phyloP scores from a whole-genome alignment of 2,329 filamentous ascomycete genomes.

The Rachicladosporium sp. region DNA sequence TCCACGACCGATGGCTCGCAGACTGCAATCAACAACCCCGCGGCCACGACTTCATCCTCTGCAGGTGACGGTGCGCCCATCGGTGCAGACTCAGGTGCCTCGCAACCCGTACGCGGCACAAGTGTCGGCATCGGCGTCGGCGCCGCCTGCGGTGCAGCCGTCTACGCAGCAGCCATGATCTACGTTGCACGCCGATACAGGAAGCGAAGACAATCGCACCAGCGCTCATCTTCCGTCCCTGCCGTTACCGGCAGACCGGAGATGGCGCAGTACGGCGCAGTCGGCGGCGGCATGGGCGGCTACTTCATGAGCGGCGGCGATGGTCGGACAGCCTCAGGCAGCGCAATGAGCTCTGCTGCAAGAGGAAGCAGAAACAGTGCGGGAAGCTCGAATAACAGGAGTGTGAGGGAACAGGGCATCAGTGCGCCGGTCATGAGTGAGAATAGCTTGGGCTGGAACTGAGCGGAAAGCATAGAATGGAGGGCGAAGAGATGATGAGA shows the following conservation, averaged over 20 bases:
- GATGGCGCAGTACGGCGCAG: conserved; percentile 27
- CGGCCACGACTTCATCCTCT: conserved; percentile 20
- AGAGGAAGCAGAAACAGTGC: conserved; percentile 31
- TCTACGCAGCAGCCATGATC: conserved; percentile 94
- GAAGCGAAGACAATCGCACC: conserved; percentile 56
- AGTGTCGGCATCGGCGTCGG: conserved; percentile 31
- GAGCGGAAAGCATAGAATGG: conserved; percentile 20
- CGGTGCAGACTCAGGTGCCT: conserved; percentile 37
- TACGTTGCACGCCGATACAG: conserved; percentile 83
- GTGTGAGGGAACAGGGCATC: conserved; percentile 58
- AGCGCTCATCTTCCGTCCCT: conserved; percentile 63
- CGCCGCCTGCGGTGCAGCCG: conserved; percentile 45
- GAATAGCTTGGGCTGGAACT: conserved; percentile 95
- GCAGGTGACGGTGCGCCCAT: conserved; percentile 37
- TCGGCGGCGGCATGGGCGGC: conserved; percentile 28
- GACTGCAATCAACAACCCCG: conserved; percentile 29
- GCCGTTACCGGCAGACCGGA: conserved; percentile 49
- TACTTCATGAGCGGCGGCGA: conserved; percentile 53
- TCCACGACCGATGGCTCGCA: conserved; percentile 30
- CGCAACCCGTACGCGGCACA: conserved; percentile 50
- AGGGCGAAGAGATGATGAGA: too few species aligned
- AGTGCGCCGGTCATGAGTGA: conserved; percentile 83
- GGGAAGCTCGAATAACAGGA: conserved; percentile 56
- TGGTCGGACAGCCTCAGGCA: conserved; percentile 18
- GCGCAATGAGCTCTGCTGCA: conserved; percentile 29